Evolutionary conservation across 2,329 filamentous ascomycete genomes (phyloP).

Genomic region (Xylaria sp.): DNA sequence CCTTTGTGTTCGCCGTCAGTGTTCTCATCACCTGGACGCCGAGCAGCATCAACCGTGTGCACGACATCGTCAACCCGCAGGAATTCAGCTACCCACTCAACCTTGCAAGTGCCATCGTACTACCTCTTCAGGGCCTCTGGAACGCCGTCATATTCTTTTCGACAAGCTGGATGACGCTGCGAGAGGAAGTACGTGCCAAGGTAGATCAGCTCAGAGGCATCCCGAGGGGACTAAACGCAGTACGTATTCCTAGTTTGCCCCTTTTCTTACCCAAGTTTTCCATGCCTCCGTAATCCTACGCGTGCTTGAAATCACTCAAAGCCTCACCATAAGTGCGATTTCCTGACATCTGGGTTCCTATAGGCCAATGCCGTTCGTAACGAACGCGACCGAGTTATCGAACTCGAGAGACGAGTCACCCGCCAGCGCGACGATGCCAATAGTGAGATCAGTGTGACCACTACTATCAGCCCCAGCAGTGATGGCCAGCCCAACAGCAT

Average conservation of each 20-base stretch:
- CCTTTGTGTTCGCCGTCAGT: conserved; percentile 69
- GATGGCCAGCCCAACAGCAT: conserved; percentile 24
- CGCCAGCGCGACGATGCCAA: conserved; percentile 31
- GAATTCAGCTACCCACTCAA: conserved; percentile 71
- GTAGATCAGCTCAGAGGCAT: conserved; percentile 40
- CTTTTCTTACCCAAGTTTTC: no score
- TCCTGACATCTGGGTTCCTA: conserved; percentile 1
- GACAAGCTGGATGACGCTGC: conserved; percentile 63
- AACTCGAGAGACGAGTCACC: conserved; percentile 40
- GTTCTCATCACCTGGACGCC: conserved; percentile 71
- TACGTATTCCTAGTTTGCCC: not conserved
- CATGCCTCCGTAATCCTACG: no score
- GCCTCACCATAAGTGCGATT: not conserved
- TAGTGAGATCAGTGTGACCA: conserved; percentile 35
- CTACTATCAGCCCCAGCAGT: conserved; percentile 22
- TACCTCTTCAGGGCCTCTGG: conserved; percentile 84
- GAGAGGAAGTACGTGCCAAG: conserved; percentile 45
- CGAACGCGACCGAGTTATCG: conserved; percentile 44
- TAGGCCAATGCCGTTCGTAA: conserved; percentile 43
- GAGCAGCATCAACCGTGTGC: conserved; percentile 78
- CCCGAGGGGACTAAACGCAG: conserved; percentile 41
- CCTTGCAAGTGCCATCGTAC: conserved; percentile 74
- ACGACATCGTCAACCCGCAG: conserved; percentile 67
- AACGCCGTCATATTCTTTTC: conserved; percentile 81
- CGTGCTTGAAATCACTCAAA: not conserved